Evolutionary conservation across 2,329 filamentous ascomycete genomes (phyloP).

Genomic region (Fusarium keratoplasticum): DNA sequence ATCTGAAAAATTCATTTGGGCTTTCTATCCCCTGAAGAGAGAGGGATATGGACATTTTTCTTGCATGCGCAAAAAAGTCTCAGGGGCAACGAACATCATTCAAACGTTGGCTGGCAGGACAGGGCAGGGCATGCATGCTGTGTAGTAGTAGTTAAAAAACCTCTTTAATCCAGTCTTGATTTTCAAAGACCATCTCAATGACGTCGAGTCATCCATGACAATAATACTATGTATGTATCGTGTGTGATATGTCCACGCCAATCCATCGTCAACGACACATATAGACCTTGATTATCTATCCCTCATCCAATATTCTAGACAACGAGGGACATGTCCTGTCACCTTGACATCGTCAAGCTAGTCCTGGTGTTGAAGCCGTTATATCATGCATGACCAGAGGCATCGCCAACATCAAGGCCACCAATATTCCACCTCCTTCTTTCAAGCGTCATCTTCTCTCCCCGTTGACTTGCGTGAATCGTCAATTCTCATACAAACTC

Average conservation of each 20-base stretch:
- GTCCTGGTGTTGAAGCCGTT: background rate
- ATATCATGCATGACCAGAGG: background rate
- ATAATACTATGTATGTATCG: background rate
- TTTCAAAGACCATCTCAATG: background rate
- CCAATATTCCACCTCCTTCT: slow-evolving; percentile 1
- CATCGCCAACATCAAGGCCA: background rate
- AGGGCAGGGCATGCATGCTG: background rate
- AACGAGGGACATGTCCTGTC: background rate
- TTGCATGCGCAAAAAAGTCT: background rate
- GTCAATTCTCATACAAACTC: slow-evolving; percentile 28
- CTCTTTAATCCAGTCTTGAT: slow-evolving; percentile 23
- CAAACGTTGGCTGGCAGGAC: background rate
- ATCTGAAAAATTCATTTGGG: background rate
- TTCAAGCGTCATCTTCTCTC: background rate
- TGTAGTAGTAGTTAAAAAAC: background rate
- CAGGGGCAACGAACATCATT: background rate
- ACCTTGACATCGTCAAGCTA: background rate
- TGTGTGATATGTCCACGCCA: background rate
- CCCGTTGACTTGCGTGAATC: slow-evolving; percentile 11
- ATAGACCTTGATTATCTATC: background rate
- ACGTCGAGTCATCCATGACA: background rate
- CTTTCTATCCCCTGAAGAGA: background rate
- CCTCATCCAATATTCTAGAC: background rate
- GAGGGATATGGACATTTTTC: background rate
- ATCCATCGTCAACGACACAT: background rate